Evolutionary conservation across 2,329 filamentous ascomycete species (phyloP).

Genomic region (Apiospora sp.): DNA sequence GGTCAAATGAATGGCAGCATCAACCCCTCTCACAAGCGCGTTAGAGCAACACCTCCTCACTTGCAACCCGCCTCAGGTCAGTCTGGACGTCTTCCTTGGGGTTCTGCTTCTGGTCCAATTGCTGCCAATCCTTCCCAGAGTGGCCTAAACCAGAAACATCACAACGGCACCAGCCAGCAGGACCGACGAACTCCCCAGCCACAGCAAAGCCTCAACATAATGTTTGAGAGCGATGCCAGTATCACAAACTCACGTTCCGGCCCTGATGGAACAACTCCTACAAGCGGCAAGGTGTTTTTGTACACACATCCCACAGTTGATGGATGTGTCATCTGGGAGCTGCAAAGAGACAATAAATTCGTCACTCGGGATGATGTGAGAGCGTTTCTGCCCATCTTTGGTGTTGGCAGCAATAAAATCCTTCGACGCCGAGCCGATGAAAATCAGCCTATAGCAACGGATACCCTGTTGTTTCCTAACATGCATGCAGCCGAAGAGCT

Average conservation of each 20-base stretch:
- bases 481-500: background rate
- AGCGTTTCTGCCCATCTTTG: background rate
- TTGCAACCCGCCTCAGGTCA: background rate
- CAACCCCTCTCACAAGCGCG: background rate
- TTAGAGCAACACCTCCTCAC: background rate
- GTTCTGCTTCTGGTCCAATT: background rate
- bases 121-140: background rate
- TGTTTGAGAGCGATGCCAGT: background rate
- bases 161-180: background rate
- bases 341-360: background rate
- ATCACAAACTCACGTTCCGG: background rate
- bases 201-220: background rate
- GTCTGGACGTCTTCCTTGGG: background rate
- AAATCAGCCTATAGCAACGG: too few relatives aligned
- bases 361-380: constrained; percentile 7
- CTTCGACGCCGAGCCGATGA: background rate
- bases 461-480: background rate
- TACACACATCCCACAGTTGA: background rate
- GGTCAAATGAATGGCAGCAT: background rate
- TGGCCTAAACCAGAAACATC: background rate
- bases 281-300: background rate
- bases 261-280: background rate
- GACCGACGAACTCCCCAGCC: background rate
- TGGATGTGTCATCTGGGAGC: background rate
- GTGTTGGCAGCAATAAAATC: background rate